Evolutionary conservation across 306 rosid genomes (phyloP).

Genomic region (Sesbania bispinosa): DNA sequence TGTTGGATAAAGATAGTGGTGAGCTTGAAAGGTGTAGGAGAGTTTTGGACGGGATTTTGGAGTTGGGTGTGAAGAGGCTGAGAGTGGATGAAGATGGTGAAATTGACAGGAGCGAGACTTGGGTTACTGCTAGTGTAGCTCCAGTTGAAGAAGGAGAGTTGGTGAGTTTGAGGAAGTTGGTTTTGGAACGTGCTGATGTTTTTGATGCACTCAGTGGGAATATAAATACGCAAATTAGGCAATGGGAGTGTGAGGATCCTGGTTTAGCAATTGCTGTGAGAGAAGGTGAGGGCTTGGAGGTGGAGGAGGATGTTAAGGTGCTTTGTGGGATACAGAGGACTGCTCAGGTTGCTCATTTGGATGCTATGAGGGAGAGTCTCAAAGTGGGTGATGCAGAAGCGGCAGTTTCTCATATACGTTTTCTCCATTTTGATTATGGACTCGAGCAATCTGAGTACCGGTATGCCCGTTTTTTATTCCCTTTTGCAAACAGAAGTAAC

Average conservation of each 20-base stretch:
- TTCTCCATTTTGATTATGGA: constrained; percentile 70
- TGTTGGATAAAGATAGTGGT: background rate
- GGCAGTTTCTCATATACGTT: constrained; percentile 62
- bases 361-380: constrained; percentile 57
- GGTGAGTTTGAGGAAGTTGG: constrained; percentile 50
- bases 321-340: constrained; percentile 56
- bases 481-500: background rate
- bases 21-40: constrained; percentile 40
- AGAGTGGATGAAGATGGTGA: constrained; percentile 39
- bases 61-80: constrained; percentile 72
- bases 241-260: constrained; percentile 47
- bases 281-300: constrained; percentile 32
- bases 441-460: constrained; percentile 73
- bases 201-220: constrained; percentile 76
- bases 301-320: constrained; percentile 48
- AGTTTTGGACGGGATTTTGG: constrained; percentile 62
- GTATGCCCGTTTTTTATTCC: constrained; percentile 41
- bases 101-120: constrained; percentile 18
- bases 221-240: constrained; percentile 57
- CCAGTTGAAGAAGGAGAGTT: constrained; percentile 58
- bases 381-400: constrained; percentile 50
- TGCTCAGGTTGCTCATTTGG: constrained; percentile 72
- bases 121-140: background rate
- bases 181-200: constrained; percentile 55
- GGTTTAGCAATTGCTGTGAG: constrained; percentile 48